phyloP scores from a whole-genome alignment of 108 stramenopile genomes.

The Cyclotella choctawhatcheeana region DNA sequence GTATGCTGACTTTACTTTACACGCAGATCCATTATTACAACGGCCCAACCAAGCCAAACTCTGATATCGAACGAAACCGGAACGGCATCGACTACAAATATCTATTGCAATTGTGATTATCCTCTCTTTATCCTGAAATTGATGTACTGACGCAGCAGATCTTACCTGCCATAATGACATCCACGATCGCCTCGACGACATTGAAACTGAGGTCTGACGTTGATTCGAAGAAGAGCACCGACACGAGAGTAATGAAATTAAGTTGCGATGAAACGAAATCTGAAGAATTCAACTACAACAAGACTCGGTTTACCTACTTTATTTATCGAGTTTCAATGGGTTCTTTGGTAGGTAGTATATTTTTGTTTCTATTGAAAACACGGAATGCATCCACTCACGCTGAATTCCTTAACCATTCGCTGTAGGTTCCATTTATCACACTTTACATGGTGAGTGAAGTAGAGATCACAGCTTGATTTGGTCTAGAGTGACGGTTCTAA shows the following conservation, averaged over 20 bases:
- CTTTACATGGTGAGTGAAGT: slow-evolving; percentile 35
- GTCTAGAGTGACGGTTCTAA: too few relatives aligned
- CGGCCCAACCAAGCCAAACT: too few relatives aligned
- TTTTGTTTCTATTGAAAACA: not conserved
- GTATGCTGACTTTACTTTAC: too few relatives aligned
- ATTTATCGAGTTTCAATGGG: slow-evolving; percentile 45
- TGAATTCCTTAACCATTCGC: not conserved
- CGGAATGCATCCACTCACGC: not conserved
- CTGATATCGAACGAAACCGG: too few relatives aligned
- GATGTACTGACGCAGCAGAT: too few relatives aligned
- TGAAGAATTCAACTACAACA: slow-evolving; percentile 18
- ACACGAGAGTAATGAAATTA: not conserved
- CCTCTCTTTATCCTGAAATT: too few relatives aligned
- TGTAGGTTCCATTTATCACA: slow-evolving; percentile 37
- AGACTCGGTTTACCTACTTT: slow-evolving; percentile 35
- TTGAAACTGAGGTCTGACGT: not conserved
- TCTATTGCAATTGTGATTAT: too few relatives aligned
- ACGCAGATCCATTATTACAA: too few relatives aligned
- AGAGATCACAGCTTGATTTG: too few relatives aligned
- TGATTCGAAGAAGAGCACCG: not conserved
- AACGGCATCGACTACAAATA: too few relatives aligned
- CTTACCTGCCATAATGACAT: too few relatives aligned
- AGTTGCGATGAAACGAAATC: not conserved
- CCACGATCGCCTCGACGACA: too few relatives aligned
- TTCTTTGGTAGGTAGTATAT: not conserved